Percentiles rank a stretch among this genome's conserved stretches.
These are phyloP conservation scores for Sanghuangporus weigelae DNA, from an alignment of 1,284 basidiomycete species.

Conservation along the genomic window DNA sequence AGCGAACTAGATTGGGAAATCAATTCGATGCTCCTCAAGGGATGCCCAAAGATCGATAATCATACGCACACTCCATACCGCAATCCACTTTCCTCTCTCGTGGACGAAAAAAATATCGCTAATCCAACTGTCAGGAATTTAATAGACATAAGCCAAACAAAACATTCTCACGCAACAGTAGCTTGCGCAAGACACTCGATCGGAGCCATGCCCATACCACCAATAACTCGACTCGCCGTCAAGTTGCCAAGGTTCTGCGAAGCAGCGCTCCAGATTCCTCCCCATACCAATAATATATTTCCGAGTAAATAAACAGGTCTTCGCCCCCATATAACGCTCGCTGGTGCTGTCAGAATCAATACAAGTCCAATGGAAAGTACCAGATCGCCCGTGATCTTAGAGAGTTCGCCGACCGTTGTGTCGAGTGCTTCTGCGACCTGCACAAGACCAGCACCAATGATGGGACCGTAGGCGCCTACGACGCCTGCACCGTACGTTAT, in stretches of 20 bases:
- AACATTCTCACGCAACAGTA: conserved; percentile 15
- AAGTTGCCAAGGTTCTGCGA: conserved; percentile 18
- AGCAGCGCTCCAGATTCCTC: conserved; percentile 18
- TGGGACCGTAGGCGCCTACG: conserved; percentile 21
- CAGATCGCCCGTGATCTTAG: conserved; percentile 19
- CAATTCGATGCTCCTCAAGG: neutral
- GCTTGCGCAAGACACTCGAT: conserved; percentile 20
- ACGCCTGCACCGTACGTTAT: conserved; percentile 19
- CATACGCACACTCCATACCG: conserved; percentile 18
- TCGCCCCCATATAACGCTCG: conserved; percentile 20
- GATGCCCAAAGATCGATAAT: neutral
- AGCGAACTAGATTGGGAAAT: conserved; percentile 13
- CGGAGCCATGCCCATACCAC: conserved; percentile 20
- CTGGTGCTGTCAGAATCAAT: conserved; percentile 18
- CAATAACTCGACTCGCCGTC: conserved; percentile 19
- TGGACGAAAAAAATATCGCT: conserved; percentile 22
- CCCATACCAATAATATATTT: conserved; percentile 13
- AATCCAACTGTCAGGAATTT: neutral
- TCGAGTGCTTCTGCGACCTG: conserved; percentile 18
- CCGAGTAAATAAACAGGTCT: conserved; percentile 18
- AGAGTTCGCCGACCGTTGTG: conserved; percentile 13
- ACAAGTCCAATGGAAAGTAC: conserved; percentile 19
- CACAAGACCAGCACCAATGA: conserved; percentile 19
- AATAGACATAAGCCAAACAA: neutral
- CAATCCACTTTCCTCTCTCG: conserved; percentile 20